These are phyloP conservation scores for Akanthomyces lecanii DNA, from an alignment of 2,329 filamentous ascomycete genomes.

Conservation along the genomic window DNA sequence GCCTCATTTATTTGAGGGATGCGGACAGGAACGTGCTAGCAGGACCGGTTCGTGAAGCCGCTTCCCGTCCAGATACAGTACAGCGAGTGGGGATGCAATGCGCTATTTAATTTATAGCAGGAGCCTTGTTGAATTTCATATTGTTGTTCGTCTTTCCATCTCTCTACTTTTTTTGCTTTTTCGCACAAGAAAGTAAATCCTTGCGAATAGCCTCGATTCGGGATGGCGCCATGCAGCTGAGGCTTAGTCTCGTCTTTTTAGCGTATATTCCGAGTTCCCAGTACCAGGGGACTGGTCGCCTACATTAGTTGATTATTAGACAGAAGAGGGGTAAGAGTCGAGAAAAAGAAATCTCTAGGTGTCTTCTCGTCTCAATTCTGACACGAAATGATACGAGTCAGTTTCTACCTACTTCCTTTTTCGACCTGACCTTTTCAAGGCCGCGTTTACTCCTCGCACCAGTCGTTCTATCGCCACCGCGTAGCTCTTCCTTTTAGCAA, in stretches of 20 bases:
- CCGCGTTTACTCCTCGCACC: neutral
- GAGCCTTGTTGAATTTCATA: neutral
- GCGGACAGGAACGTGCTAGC: too few relatives aligned
- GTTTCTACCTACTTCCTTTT: neutral
- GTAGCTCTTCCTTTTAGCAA: neutral
- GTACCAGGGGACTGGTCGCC: neutral
- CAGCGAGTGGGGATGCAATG: neutral
- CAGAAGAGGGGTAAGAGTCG: neutral
- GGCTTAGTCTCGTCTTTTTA: neutral
- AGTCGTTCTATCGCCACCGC: neutral
- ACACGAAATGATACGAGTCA: slow-evolving; percentile 5
- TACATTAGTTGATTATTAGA: neutral
- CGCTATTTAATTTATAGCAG: neutral
- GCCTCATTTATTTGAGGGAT: neutral
- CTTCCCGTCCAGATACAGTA: neutral
- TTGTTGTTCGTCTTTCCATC: neutral
- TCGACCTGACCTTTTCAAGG: neutral
- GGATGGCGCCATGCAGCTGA: neutral
- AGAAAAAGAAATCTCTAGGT: neutral
- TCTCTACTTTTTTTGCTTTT: neutral
- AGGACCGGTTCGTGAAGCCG: neutral
- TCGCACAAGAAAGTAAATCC: neutral
- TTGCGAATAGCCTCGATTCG: neutral
- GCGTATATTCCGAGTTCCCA: neutral
- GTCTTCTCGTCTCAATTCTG: neutral